A percentile compares a stretch with the other conserved stretches of the same genome.
These are phyloP conservation scores for Hyaloscypha bicolor DNA, from an alignment of 495 filamentous ascomycete species.

Conservation along the genomic window DNA sequence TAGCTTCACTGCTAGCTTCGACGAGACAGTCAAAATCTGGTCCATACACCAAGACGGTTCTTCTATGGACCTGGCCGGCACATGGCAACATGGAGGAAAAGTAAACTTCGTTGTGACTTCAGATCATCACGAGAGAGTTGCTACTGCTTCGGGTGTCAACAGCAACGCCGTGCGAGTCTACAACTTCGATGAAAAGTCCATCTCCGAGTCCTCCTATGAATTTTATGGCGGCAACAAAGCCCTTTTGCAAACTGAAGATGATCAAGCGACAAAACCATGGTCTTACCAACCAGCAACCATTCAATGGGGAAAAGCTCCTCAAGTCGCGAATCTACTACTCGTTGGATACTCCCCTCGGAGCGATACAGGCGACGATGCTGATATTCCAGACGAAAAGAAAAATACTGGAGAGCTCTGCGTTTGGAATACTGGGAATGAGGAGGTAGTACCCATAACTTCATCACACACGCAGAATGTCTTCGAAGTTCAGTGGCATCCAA, in stretches of 20 bases:
- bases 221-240: conserved; percentile 24
- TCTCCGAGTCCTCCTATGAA: conserved; percentile 24
- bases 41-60: conserved; percentile 41
- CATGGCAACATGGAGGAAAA: conserved; percentile 63
- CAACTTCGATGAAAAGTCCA: conserved; percentile 34
- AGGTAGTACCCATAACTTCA: conserved; percentile 46
- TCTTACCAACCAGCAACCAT: conserved; percentile 71
- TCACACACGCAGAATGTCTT: conserved; percentile 72
- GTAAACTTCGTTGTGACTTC: conserved; percentile 74
- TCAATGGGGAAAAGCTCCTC: conserved; percentile 63
- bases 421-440: conserved; percentile 62
- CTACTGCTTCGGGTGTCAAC: conserved; percentile 54
- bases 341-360: conserved; percentile 74
- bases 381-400: conserved; percentile 53
- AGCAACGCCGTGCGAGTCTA: conserved; percentile 53
- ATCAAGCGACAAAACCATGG: conserved; percentile 39
- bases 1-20: conserved; percentile 81
- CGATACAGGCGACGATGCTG: conserved; percentile 46
- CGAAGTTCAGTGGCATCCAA: conserved; percentile 78
- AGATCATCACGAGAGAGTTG: conserved; percentile 43
- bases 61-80: conserved; percentile 46
- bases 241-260: conserved; percentile 13
- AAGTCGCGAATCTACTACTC: conserved; percentile 61
- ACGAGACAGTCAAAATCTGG: conserved; percentile 81
- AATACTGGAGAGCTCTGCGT: conserved; percentile 70